Conservation (phyloP, 805 yeast species). For the Zygoascus bituminiphila region DNA sequence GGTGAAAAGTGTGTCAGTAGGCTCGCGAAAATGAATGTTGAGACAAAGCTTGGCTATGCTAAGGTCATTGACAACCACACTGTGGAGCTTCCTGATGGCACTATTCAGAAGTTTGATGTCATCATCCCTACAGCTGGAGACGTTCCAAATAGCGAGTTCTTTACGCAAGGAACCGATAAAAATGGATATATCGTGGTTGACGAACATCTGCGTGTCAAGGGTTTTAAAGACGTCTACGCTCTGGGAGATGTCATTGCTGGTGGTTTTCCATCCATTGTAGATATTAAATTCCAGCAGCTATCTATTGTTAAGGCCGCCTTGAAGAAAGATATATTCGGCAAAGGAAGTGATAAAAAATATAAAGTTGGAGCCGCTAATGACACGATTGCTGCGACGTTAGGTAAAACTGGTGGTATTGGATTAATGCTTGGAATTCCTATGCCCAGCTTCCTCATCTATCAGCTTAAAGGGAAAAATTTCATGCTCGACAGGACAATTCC, state of each 20-base stretch:
- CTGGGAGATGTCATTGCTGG: conserved; percentile 16
- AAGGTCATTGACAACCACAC: conserved; percentile 4
- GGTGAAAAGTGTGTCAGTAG: conserved; percentile 11
- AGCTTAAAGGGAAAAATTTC: conserved; percentile 12
- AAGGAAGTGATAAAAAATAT: conserved; percentile 3
- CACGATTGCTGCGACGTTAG: conserved; percentile 14
- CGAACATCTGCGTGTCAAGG: conserved; percentile 12
- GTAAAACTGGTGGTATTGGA: conserved; percentile 18
- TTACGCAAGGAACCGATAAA: conserved; percentile 9
- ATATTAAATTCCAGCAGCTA: conserved; percentile 10
- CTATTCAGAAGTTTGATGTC: conserved; percentile 10
- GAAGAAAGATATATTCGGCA: conserved; percentile 10
- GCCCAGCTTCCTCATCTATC: conserved; percentile 15
- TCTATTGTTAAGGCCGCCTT: conserved; percentile 9
- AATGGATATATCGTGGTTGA: conserved; percentile 14
- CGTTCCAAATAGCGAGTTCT: conserved; percentile 16
- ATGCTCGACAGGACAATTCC: background rate
- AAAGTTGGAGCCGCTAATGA: background rate
- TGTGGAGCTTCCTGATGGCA: conserved; percentile 12
- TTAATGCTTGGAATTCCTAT: conserved; percentile 12
- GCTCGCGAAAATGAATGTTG: conserved; percentile 17
- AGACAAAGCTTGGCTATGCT: conserved; percentile 10
- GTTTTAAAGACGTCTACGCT: conserved; percentile 10
- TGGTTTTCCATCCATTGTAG: conserved; percentile 7
- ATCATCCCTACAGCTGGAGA: conserved; percentile 14